Evolutionary conservation across 2,329 filamentous ascomycete genomes (phyloP).

Genomic region (Pseudogymnoascus sp.): DNA sequence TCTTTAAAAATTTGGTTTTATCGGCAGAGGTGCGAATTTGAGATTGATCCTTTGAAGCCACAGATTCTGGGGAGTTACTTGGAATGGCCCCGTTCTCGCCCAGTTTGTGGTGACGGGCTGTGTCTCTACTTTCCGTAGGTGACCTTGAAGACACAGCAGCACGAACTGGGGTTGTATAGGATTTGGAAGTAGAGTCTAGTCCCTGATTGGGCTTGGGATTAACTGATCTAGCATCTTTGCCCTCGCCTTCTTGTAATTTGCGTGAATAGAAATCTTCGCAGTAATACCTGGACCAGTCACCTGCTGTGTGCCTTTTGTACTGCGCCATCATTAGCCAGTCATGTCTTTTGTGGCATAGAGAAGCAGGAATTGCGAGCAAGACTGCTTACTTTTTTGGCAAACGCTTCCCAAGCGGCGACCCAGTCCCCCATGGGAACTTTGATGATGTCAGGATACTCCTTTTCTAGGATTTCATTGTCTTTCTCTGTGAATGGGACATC

Average conservation of each 20-base stretch:
- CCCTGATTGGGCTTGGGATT: background rate
- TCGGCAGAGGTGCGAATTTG: background rate
- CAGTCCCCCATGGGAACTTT: conserved; percentile 16
- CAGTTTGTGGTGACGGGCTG: conserved; percentile 6
- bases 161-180: background rate
- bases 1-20: conserved; percentile 16
- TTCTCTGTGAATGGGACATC: conserved; percentile 19
- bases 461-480: conserved; percentile 18
- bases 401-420: conserved; percentile 24
- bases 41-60: background rate
- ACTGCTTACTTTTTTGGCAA: conserved; percentile 18
- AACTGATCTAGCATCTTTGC: background rate
- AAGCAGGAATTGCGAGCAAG: background rate
- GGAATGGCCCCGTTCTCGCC: background rate
- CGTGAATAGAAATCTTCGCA: conserved; percentile 17
- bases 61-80: background rate
- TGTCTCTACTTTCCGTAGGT: conserved; percentile 14
- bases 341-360: background rate
- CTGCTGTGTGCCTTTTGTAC: conserved; percentile 23
- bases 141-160: background rate
- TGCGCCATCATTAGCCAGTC: conserved; percentile 12
- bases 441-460: conserved; percentile 18
- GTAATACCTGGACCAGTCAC: conserved; percentile 27
- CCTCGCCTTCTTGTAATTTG: background rate
- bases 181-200: background rate